A percentile compares a stretch with the other conserved stretches of the same genome.
phyloP scores from a whole-genome alignment of 345 rosid genomes.

The Lumnitzera littorea region DNA sequence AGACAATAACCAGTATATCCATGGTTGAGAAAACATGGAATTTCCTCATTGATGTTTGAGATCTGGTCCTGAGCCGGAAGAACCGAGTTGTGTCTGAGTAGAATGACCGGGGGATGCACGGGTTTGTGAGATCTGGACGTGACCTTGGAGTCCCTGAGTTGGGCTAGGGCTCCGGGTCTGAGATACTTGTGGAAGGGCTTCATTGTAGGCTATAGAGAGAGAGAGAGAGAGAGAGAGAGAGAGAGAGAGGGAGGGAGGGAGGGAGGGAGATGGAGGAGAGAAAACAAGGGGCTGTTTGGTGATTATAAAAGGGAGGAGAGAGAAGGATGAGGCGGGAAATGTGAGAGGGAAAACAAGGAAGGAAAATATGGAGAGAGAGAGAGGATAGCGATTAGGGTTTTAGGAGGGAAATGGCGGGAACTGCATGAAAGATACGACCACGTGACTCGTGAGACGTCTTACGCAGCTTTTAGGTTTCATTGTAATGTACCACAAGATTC shows the following conservation, averaged over 20 bases:
- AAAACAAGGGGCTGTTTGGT: background rate
- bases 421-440: background rate
- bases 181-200: slow-evolving; percentile 29
- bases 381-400: slow-evolving; percentile 3
- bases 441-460: background rate
- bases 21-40: slow-evolving; percentile 25
- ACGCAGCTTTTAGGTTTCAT: too few relatives aligned
- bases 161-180: slow-evolving; percentile 57
- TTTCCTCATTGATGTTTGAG: slow-evolving; percentile 18
- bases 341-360: slow-evolving; percentile 1
- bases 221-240: background rate
- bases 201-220: background rate
- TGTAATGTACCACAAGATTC: background rate
- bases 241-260: background rate
- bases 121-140: slow-evolving; percentile 35
- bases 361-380: background rate
- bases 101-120: slow-evolving; percentile 3
- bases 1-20: slow-evolving; percentile 31
- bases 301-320: too few relatives aligned
- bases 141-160: slow-evolving; percentile 46
- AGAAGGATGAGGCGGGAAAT: slow-evolving; percentile 3
- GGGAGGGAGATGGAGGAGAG: background rate
- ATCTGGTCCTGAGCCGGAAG: slow-evolving; percentile 4
- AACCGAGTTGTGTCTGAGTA: slow-evolving; percentile 12
- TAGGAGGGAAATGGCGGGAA: background rate